phyloP scores from a whole-genome alignment of 305 asterid species.

The Fraxinus dipetala region DNA sequence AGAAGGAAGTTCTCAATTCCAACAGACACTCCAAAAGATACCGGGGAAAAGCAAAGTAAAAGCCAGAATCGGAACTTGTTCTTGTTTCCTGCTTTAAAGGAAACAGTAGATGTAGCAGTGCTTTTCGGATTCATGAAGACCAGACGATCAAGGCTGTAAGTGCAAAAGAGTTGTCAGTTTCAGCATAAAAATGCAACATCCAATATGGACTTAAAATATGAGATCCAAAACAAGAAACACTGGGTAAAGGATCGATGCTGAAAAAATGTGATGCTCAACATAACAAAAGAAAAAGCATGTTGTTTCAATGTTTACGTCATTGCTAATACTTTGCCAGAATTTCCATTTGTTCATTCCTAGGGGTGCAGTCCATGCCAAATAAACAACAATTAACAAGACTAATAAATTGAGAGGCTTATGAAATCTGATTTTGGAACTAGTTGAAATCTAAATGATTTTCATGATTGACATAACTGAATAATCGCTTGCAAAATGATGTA shows the following conservation, averaged over 20 bases:
- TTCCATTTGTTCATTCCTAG: background rate
- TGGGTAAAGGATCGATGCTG: background rate
- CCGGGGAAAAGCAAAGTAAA: slow-evolving; percentile 49
- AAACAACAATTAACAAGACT: background rate
- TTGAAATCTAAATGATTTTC: background rate
- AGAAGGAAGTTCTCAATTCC: slow-evolving; percentile 40
- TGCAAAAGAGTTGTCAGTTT: slow-evolving; percentile 10
- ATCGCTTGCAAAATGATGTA: background rate
- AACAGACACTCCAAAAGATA: slow-evolving; percentile 47
- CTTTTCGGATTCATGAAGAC: slow-evolving; percentile 79
- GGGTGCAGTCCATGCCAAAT: background rate
- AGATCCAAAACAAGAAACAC: background rate
- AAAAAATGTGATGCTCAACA: background rate
- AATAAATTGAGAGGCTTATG: background rate
- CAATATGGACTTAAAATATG: background rate
- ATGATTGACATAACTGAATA: background rate
- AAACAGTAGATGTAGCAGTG: slow-evolving; percentile 63
- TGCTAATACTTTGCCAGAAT: background rate
- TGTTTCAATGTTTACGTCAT: background rate
- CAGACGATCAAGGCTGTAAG: slow-evolving; percentile 36
- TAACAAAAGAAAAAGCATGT: background rate
- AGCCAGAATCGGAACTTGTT: slow-evolving; percentile 46
- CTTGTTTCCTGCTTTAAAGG: slow-evolving; percentile 79
- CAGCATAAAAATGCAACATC: background rate
- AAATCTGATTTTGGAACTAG: background rate